Percentiles rank a stretch among this genome's conserved stretches.
These are phyloP conservation scores for Onygena corvina DNA, from an alignment of 2,329 filamentous ascomycete species.

Conservation along the genomic window DNA sequence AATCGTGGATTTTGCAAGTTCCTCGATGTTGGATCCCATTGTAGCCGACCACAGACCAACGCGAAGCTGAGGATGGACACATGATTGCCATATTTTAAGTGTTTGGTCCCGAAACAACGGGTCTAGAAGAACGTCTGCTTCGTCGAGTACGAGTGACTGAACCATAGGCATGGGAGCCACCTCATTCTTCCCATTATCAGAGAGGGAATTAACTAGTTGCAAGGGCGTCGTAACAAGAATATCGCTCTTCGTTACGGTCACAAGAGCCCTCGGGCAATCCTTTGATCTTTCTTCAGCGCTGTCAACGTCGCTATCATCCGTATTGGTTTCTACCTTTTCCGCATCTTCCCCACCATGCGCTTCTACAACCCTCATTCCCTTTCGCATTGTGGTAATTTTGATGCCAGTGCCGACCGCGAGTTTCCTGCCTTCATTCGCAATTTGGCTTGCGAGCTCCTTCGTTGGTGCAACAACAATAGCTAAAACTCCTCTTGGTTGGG, in stretches of 20 bases:
- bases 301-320: slow-evolving; percentile 26
- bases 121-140: slow-evolving; percentile 89
- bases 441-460: slow-evolving; percentile 69
- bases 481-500: slow-evolving; percentile 48
- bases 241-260: slow-evolving; percentile 56
- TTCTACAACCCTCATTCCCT: slow-evolving; percentile 60
- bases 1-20: slow-evolving; percentile 59
- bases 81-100: slow-evolving; percentile 68
- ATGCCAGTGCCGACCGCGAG: slow-evolving; percentile 64
- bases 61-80: slow-evolving; percentile 56
- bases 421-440: slow-evolving; percentile 72
- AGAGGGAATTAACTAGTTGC: slow-evolving; percentile 62
- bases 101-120: slow-evolving; percentile 84
- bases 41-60: slow-evolving; percentile 91
- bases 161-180: slow-evolving; percentile 52
- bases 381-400: slow-evolving; percentile 69
- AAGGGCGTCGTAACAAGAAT: slow-evolving; percentile 72
- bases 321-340: slow-evolving; percentile 26
- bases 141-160: slow-evolving; percentile 68
- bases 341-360: slow-evolving; percentile 31
- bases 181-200: slow-evolving; percentile 35
- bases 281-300: slow-evolving; percentile 13
- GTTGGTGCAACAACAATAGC: slow-evolving; percentile 67
- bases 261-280: slow-evolving; percentile 21
- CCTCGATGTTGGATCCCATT: slow-evolving; percentile 87